A percentile compares a stretch with the other conserved stretches of the same genome.
These are phyloP conservation scores for Phascolomyces articulosus DNA, from an alignment of 371 early-diverging fungal genomes.

Conservation along the genomic window DNA sequence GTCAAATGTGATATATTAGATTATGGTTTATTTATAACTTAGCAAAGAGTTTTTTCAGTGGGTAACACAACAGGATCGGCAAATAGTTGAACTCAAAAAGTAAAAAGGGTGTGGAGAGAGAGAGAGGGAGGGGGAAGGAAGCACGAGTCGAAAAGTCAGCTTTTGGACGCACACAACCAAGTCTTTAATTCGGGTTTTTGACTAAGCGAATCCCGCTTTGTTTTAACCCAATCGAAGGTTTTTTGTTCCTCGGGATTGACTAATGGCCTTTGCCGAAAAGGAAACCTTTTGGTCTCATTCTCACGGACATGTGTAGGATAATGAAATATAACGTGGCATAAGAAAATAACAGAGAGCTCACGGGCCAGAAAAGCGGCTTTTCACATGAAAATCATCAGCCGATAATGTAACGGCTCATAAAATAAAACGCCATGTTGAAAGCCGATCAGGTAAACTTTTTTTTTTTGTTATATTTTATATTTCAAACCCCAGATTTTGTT, in stretches of 20 bases:
- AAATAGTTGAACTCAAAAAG: too few relatives aligned
- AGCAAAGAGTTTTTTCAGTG: too few relatives aligned
- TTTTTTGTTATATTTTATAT: too few relatives aligned
- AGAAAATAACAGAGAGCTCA: background rate
- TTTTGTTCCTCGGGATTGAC: conserved; percentile 3
- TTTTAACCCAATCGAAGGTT: background rate
- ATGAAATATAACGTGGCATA: background rate
- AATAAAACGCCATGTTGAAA: background rate
- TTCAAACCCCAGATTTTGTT: background rate
- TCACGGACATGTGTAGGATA: background rate
- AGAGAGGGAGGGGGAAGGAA: too few relatives aligned
- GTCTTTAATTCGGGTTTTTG: too few relatives aligned
- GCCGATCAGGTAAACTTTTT: background rate
- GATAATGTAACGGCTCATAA: too few relatives aligned
- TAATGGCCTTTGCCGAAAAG: background rate
- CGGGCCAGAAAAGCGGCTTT: background rate
- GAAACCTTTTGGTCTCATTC: background rate
- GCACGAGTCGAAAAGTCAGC: too few relatives aligned
- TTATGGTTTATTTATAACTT: too few relatives aligned
- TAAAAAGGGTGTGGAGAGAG: too few relatives aligned
- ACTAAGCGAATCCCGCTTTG: background rate
- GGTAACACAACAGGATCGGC: too few relatives aligned
- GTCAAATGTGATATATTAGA: too few relatives aligned
- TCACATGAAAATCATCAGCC: conserved; percentile 14
- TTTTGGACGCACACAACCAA: too few relatives aligned